These are phyloP conservation scores for Cornus florida DNA, from an alignment of 148 eudicot species.

Conservation along the genomic window DNA sequence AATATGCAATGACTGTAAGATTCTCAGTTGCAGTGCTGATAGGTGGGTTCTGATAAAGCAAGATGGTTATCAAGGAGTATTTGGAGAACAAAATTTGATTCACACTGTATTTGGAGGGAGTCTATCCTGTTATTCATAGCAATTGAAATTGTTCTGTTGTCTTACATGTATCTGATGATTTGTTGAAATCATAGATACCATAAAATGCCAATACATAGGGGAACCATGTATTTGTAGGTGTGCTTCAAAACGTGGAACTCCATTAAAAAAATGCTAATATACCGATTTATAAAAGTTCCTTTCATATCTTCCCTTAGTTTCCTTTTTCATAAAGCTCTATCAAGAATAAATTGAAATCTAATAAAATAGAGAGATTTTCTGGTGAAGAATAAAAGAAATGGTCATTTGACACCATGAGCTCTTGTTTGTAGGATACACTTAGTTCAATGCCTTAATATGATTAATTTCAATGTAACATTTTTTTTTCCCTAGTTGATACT, in stretches of 20 bases:
- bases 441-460: neutral
- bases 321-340: neutral
- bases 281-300: no score
- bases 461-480: neutral
- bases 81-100: neutral
- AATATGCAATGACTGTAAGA: slow-evolving; percentile 28
- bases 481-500: no score
- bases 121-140: neutral
- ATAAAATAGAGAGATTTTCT: no score
- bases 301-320: no score
- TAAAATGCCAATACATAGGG: neutral
- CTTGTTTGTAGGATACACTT: neutral
- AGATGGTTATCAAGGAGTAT: neutral
- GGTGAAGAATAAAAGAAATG: neutral
- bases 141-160: neutral
- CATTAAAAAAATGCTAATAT: no score
- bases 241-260: neutral
- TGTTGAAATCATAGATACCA: neutral
- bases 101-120: neutral
- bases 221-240: neutral
- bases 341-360: no score
- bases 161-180: neutral
- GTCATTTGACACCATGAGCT: neutral
- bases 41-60: slow-evolving; percentile 30
- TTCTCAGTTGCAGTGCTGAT: slow-evolving; percentile 46